Conservation (phyloP, 495 filamentous ascomycete species). For the Chaetomium cochliodes region DNA sequence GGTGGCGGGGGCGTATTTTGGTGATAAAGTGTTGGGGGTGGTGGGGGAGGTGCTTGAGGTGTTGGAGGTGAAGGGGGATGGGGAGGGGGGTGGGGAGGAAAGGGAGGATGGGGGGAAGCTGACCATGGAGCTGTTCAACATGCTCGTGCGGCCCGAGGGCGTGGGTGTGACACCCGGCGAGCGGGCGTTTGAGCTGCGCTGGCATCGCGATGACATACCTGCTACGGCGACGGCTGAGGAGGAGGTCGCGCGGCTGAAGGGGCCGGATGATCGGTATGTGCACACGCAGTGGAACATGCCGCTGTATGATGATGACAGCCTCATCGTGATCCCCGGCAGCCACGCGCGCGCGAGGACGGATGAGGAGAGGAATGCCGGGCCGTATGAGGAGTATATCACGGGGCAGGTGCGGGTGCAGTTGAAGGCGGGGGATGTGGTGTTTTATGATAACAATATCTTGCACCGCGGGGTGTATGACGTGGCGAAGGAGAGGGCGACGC, state of each 20-base stretch:
- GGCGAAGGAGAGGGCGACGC: constrained; percentile 63
- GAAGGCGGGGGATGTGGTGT: constrained; percentile 70
- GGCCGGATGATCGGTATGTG: constrained; percentile 24
- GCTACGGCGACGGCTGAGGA: constrained; percentile 55
- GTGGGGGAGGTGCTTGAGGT: constrained; percentile 54
- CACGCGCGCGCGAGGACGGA: constrained; percentile 66
- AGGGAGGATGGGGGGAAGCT: constrained; percentile 39
- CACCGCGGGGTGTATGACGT: constrained; percentile 72
- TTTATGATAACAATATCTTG: constrained; percentile 86
- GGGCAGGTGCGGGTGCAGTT: constrained; percentile 62
- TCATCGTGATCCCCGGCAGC: constrained; percentile 70
- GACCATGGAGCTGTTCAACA: constrained; percentile 80
- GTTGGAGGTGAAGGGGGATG: neutral
- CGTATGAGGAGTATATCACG: constrained; percentile 57
- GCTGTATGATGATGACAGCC: constrained; percentile 62
- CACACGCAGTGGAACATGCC: constrained; percentile 81
- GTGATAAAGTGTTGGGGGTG: constrained; percentile 53
- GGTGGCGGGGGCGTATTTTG: constrained; percentile 68
- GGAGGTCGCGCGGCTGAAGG: constrained; percentile 46
- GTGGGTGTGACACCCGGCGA: neutral
- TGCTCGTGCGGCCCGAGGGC: constrained; percentile 62
- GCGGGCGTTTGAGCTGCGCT: constrained; percentile 63
- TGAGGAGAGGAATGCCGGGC: constrained; percentile 59
- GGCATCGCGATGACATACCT: constrained; percentile 78
- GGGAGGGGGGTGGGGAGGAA: neutral